Evolutionary conservation across 805 yeast species (phyloP), one percentile per base, ranked within the genome.

Genomic region (Barnettozyma populi): DNA sequence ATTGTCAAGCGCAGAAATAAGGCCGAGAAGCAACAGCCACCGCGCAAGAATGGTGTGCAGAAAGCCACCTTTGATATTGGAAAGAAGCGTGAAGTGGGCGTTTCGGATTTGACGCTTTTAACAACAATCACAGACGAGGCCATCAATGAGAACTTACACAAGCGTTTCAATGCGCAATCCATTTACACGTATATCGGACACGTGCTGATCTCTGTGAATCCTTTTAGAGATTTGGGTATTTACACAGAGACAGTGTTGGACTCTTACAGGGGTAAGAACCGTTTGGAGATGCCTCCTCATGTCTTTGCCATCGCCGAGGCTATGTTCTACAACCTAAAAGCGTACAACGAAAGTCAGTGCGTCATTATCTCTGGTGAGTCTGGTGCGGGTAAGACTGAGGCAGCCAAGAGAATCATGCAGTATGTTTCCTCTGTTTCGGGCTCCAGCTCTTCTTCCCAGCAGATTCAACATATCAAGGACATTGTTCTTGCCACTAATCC

Each of bases 401-500:
- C 97, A 20, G 97, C 98, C 37, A 92, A 92, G 72, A 81, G 95
- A 65, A 90, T 92, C 67, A 92, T 92, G 98, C 97, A 92, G 68
- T 92, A 92, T 65, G 85, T 92, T 57, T 90, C 97, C 34, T 81
- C 90, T 21, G 96, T 90, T 4, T 83, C 94, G 2, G 95, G 90
- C 11, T 75, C 80, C 14, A 65, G 74, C 7, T 68, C 80, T 7
- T 74, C 85, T 19, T 76, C 85, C 29, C 74, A 73, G n/a, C 79
- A 80, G 16, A 92, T 94, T 59, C 81, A 86, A 52, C 82, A 81
- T 60, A 90, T 92, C 67, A 94, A 90, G 66, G 97, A 94, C 62
- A 94, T 94, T 95, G 98, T 94, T 10, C 74, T 94, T 54, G 99
- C 99, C 16, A 94, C 99, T 2, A 94, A 94, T 64, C 97, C 97